Percentiles rank a stretch among this genome's conserved stretches.
phyloP scores from a whole-genome alignment of 2,329 filamentous ascomycete species.

The Apiospora malaysiana region DNA sequence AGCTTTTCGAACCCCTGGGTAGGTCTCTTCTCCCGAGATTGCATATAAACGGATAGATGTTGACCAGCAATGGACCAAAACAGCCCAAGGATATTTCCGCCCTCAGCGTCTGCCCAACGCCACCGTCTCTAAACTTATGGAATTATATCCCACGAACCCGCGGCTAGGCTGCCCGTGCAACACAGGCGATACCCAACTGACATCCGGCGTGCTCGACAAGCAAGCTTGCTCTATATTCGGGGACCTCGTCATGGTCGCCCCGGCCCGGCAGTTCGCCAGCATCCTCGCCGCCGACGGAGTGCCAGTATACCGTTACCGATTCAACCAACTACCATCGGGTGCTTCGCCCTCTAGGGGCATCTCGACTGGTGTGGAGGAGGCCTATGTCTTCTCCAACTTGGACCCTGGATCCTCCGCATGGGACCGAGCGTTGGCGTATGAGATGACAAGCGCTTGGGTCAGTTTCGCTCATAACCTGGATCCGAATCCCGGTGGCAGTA shows the following conservation, averaged over 20 bases:
- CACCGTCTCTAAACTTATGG: not conserved
- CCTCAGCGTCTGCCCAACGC: not conserved
- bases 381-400: conserved; percentile 58
- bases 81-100: conserved; percentile 38
- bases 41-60: too few species aligned
- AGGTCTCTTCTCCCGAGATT: not conserved
- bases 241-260: conserved; percentile 61
- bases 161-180: conserved; percentile 23
- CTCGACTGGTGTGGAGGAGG: conserved; percentile 48
- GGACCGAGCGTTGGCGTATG: conserved; percentile 41
- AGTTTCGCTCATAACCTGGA: conserved; percentile 50
- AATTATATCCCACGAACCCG: conserved; percentile 25
- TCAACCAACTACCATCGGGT: conserved; percentile 51
- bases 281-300: conserved; percentile 53
- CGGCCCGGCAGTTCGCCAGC: conserved; percentile 58
- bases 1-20: conserved; percentile 15
- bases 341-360: conserved; percentile 49
- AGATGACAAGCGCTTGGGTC: conserved; percentile 50
- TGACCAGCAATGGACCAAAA: conserved; percentile 22
- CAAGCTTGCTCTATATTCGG: conserved; percentile 46
- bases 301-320: conserved; percentile 61
- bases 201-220: conserved; percentile 22
- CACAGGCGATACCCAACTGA: conserved; percentile 3
- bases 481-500: conserved; percentile 43
- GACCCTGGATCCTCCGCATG: conserved; percentile 49